Base-by-base conservation (phyloP, 2,329 filamentous ascomycete species). In the Fusarium cicatricum region DNA sequence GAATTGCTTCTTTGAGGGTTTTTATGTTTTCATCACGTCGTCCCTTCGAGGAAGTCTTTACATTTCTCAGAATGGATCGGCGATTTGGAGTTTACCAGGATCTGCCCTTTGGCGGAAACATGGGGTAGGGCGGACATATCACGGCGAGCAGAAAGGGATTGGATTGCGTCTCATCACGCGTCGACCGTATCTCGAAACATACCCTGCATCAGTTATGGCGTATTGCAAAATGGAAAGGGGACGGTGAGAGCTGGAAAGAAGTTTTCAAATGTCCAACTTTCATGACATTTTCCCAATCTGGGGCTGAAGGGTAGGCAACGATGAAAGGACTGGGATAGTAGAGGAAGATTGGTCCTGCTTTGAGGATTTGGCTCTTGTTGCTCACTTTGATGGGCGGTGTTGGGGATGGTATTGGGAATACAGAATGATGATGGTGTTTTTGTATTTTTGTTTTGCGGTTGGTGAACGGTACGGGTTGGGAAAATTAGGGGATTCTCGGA, bases 171-270 rank as follows among this genome's bases (percentile, higher is more conserved):
- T 62, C 45, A 44, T 56, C 58, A 59, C 55, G 58, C 44, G 45
- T 52, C 34, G 46, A 50, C 14, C 58, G 51, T 56, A 55, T 60
- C 38, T 66, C 53, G 54, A 59, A 68, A 67, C 66, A 70, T 70
- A 70, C 64, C 67, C 67, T 64, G 63, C 67, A 70, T 70, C 54
- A 51, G 63, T 64, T 58, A 61, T 43, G 67, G 67, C 67, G 67
- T 53, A 64, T 52, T 55, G 50, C 53, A 36, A 62, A 28, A 34
- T 50, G 56, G 66, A 53, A 51, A 41, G 43, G 47, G 55, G 38
- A n/a, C n/a, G 33, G 15, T 31, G 45, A 41, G 54, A 28, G 40
- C 52, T 17, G 52, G 52, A 50, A 53, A n/a, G 55, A 60, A 60
- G 60, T 67, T 66, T 32, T 32, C 37, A 60, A 57, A 63, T 62